These are phyloP conservation scores for Xylaria curta DNA, from an alignment of 495 filamentous ascomycete species.

Conservation along the genomic window DNA sequence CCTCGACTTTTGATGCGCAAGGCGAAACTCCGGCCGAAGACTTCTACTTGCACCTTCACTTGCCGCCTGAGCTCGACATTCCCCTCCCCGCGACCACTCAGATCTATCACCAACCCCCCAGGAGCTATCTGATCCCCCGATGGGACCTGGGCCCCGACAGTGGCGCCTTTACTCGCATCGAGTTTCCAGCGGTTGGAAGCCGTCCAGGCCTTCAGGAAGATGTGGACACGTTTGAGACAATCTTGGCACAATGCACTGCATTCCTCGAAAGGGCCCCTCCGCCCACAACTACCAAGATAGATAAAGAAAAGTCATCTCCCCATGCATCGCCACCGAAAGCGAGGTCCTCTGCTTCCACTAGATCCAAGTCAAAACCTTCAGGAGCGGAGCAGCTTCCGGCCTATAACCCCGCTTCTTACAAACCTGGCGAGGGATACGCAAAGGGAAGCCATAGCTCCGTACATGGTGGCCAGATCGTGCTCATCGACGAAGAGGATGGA, in stretches of 20 bases:
- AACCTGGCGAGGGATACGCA: constrained; percentile 79
- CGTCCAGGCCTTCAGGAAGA: constrained; percentile 83
- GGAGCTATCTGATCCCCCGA: constrained; percentile 87
- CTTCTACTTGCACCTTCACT: constrained; percentile 92
- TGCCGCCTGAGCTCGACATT: constrained; percentile 92
- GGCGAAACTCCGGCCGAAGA: constrained; percentile 77
- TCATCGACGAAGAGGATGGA: constrained; percentile 94
- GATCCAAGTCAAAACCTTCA: constrained; percentile 48
- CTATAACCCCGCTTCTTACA: constrained; percentile 84
- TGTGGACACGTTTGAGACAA: constrained; percentile 95
- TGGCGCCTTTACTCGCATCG: constrained; percentile 88
- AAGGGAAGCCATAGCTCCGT: constrained; percentile 56
- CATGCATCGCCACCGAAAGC: constrained; percentile 44
- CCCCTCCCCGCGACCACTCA: constrained; percentile 91
- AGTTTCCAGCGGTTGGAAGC: constrained; percentile 77
- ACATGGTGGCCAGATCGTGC: constrained; percentile 77
- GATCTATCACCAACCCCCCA: constrained; percentile 90
- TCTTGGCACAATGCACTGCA: constrained; percentile 92
- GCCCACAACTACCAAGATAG: constrained; percentile 54
- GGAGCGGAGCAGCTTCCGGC: constrained; percentile 54
- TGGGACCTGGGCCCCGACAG: constrained; percentile 89
- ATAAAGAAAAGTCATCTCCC: constrained; percentile 61
- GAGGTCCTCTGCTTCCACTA: constrained; percentile 45
- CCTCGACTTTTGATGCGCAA: constrained; percentile 59
- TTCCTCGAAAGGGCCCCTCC: constrained; percentile 81